Evolutionary conservation across 2,329 filamentous ascomycete genomes (phyloP).

Genomic region (Aureobasidium lini): DNA sequence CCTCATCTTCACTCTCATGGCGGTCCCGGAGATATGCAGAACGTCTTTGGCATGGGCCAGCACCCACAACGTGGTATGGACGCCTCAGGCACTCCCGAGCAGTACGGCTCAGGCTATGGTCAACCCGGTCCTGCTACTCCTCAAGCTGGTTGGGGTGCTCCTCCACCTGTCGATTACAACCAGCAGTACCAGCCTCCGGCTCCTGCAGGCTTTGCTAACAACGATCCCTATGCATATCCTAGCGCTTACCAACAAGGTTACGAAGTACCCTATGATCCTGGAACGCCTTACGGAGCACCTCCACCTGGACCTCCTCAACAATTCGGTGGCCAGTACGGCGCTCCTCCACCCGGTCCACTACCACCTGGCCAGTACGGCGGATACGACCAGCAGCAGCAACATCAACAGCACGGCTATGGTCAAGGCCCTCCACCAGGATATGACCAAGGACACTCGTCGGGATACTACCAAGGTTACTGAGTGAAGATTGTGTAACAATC

Average conservation of each 20-base stretch:
- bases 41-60: background rate
- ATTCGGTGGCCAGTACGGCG: background rate
- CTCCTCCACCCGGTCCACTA: background rate
- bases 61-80: background rate
- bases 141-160: background rate
- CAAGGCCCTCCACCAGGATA: background rate
- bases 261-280: slow-evolving; percentile 23
- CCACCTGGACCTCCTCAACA: background rate
- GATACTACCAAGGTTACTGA: slow-evolving; percentile 1
- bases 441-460: background rate
- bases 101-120: background rate
- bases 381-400: background rate
- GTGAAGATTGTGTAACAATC: too few species aligned
- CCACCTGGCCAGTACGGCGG: background rate
- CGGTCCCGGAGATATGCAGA: slow-evolving; percentile 5
- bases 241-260: slow-evolving; percentile 30
- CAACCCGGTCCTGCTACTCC: background rate
- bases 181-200: slow-evolving; percentile 17
- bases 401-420: background rate
- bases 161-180: background rate
- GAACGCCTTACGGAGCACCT: background rate
- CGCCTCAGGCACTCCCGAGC: background rate
- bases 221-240: slow-evolving; percentile 24
- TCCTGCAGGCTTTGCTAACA: slow-evolving; percentile 23
- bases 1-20: slow-evolving; percentile 10